Percentiles rank a stretch among this genome's conserved stretches.
Conservation (phyloP, 768 basidiomycete species). For the Strobilomyces confusus region DNA sequence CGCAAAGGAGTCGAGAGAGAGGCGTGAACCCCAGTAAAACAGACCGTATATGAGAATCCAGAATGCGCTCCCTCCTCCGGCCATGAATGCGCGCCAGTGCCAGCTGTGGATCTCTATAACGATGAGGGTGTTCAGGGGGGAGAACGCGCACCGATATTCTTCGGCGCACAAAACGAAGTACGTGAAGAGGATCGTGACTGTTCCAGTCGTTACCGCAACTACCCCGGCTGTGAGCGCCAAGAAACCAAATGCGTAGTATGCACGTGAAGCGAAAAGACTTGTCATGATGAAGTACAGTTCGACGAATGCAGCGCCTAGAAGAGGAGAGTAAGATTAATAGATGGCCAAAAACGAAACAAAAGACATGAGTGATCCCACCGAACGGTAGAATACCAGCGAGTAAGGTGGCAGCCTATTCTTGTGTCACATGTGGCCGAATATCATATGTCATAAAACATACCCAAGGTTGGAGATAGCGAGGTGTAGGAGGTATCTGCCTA, state of each 20-base stretch:
- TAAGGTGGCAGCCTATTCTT: constrained; percentile 56
- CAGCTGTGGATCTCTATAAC: constrained; percentile 48
- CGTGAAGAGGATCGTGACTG: constrained; percentile 82
- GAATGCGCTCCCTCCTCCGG: constrained; percentile 87
- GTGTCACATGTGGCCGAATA: constrained; percentile 6
- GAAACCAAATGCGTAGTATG: constrained; percentile 97
- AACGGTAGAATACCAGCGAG: constrained; percentile 93
- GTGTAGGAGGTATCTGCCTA: constrained; percentile 88
- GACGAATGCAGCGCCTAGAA: constrained; percentile 87
- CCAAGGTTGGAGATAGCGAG: constrained; percentile 81
- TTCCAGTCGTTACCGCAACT: constrained; percentile 83
- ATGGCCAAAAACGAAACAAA: constrained; percentile 2
- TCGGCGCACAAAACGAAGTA: constrained; percentile 94
- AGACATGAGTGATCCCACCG: constrained; percentile 41
- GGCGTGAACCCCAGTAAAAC: constrained; percentile 82
- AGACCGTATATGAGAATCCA: constrained; percentile 89
- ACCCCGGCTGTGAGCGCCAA: constrained; percentile 82
- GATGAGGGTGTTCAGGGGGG: not conserved
- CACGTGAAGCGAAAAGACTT: constrained; percentile 85
- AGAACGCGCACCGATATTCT: constrained; percentile 70
- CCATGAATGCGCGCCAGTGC: constrained; percentile 95
- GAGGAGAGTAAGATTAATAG: not conserved
- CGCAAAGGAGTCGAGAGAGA: constrained; percentile 80
- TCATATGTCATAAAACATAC: constrained; percentile 37
- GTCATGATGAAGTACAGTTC: constrained; percentile 92